Conservation (phyloP, 805 yeast species). For the Groenewaldozyma salmanticensis region DNA sequence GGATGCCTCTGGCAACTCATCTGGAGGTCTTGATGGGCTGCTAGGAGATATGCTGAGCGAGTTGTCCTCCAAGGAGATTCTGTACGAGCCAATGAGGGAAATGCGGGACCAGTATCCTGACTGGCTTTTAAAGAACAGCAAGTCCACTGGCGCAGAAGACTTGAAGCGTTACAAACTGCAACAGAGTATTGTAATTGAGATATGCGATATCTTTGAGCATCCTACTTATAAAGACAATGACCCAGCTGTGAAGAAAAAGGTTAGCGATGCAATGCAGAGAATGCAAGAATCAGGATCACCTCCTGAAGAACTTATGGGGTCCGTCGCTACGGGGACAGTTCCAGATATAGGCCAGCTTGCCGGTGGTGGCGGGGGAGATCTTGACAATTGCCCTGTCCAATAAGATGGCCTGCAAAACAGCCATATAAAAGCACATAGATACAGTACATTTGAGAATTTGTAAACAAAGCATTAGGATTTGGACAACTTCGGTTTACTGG, state of each 20-base stretch:
- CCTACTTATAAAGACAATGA: conserved; percentile 48
- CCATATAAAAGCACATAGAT: too few relatives aligned
- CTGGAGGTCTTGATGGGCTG: conserved; percentile 47
- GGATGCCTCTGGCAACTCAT: conserved; percentile 25
- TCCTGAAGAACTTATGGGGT: conserved; percentile 63
- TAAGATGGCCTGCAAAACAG: too few relatives aligned
- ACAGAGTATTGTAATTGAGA: conserved; percentile 46
- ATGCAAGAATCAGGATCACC: conserved; percentile 69
- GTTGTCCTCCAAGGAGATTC: conserved; percentile 71
- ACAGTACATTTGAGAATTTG: too few relatives aligned
- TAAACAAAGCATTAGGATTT: too few relatives aligned
- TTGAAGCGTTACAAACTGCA: conserved; percentile 50
- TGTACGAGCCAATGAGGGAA: conserved; percentile 83
- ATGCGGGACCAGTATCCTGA: conserved; percentile 61
- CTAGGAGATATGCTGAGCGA: conserved; percentile 69
- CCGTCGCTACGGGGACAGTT: conserved; percentile 7
- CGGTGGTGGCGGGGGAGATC: conserved; percentile 3
- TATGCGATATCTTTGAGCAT: conserved; percentile 58
- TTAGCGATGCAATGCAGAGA: conserved; percentile 49
- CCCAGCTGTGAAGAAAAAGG: conserved; percentile 35
- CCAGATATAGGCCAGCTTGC: too few relatives aligned
- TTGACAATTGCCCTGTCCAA: conserved; percentile 14
- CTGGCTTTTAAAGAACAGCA: conserved; percentile 52
- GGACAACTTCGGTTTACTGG: too few relatives aligned
- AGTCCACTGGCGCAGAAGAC: conserved; percentile 37